phyloP scores from a whole-genome alignment of 495 filamentous ascomycete species.

The Penicillium lividum region DNA sequence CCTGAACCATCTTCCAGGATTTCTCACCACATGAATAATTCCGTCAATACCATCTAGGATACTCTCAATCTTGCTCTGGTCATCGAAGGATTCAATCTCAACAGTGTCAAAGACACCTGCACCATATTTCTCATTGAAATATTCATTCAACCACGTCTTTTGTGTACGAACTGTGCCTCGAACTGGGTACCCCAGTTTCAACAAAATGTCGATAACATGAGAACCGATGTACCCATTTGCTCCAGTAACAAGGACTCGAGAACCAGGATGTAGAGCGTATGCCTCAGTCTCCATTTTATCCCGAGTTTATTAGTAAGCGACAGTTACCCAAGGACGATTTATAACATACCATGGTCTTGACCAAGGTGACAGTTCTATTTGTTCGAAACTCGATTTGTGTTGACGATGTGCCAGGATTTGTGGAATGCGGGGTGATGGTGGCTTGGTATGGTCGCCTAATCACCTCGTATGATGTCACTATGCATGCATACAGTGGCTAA shows the following conservation, averaged over 20 bases:
- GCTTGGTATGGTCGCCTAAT: neutral
- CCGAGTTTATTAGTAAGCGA: neutral
- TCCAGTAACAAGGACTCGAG: slow-evolving; percentile 54
- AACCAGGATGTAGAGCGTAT: neutral
- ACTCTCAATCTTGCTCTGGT: neutral
- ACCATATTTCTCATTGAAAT: slow-evolving; percentile 45
- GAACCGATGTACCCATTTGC: slow-evolving; percentile 57
- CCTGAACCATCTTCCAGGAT: too few species aligned
- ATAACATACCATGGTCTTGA: neutral
- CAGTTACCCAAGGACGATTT: neutral
- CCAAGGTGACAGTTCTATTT: neutral
- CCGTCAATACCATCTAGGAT: neutral
- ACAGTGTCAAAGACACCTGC: slow-evolving; percentile 36
- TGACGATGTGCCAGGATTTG: neutral
- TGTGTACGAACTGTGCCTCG: slow-evolving; percentile 50
- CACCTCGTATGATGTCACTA: neutral
- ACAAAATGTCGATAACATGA: slow-evolving; percentile 50
- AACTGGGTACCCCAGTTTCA: slow-evolving; percentile 51
- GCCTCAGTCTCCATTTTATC: neutral
- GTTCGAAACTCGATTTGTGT: neutral
- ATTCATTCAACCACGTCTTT: slow-evolving; percentile 44
- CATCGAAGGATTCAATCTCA: neutral
- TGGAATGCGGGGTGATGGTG: neutral
- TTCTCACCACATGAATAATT: neutral
- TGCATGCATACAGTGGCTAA: neutral